Evolutionary conservation across 2,329 filamentous ascomycete genomes (phyloP).

Genomic region (Thermothelomyces thermophilus): DNA sequence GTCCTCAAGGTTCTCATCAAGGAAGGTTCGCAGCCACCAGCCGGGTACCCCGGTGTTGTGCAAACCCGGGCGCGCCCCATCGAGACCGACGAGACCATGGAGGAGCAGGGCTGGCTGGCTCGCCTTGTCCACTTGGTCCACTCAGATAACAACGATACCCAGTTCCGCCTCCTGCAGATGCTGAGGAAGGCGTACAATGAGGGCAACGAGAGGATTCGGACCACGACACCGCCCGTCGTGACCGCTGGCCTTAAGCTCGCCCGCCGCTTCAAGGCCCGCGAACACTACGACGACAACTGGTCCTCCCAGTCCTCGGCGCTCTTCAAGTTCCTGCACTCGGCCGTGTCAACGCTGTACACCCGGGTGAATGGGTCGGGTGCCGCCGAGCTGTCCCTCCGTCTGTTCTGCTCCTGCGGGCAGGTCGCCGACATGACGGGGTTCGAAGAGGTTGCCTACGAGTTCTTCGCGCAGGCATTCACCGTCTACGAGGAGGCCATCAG

Average conservation of each 20-base stretch:
- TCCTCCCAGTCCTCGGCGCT: slow-evolving; percentile 63
- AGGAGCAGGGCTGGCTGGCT: slow-evolving; percentile 96
- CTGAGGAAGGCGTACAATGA: slow-evolving; percentile 80
- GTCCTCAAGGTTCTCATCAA: slow-evolving; percentile 87
- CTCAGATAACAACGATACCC: slow-evolving; percentile 80
- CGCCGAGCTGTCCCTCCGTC: slow-evolving; percentile 78
- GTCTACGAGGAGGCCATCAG: slow-evolving; percentile 96
- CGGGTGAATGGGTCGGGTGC: slow-evolving; percentile 71
- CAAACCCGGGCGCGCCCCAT: slow-evolving; percentile 63
- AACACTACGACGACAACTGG: slow-evolving; percentile 69
- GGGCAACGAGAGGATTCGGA: slow-evolving; percentile 91
- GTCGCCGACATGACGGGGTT: slow-evolving; percentile 86
- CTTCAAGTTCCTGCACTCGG: slow-evolving; percentile 92
- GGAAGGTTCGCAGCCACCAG: slow-evolving; percentile 78
- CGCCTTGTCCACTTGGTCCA: slow-evolving; percentile 84
- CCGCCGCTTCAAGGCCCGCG: slow-evolving; percentile 78
- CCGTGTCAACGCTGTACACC: slow-evolving; percentile 78
- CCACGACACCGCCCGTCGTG: slow-evolving; percentile 87
- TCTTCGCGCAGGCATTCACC: slow-evolving; percentile 96
- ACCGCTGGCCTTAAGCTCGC: slow-evolving; percentile 87
- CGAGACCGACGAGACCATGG: slow-evolving; percentile 95
- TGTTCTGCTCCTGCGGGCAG: slow-evolving; percentile 89
- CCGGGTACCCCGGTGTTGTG: slow-evolving; percentile 74
- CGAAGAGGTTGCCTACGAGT: slow-evolving; percentile 95
- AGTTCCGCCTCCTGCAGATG: slow-evolving; percentile 88